Evolutionary conservation across 2,329 filamentous ascomycete species (phyloP).

Genomic region (Phoma sp.): DNA sequence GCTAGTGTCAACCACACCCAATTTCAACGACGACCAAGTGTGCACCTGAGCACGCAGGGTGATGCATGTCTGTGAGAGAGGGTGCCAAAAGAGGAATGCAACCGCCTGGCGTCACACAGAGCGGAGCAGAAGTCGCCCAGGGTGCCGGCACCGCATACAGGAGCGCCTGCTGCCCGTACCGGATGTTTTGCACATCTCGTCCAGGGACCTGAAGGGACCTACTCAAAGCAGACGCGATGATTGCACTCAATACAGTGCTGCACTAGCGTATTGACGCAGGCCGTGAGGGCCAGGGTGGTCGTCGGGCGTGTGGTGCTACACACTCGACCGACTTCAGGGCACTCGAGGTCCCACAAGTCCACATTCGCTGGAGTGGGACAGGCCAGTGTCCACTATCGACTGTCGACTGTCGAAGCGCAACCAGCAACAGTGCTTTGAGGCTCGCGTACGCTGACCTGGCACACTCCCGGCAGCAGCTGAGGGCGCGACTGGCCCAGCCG

Average conservation of each 20-base stretch:
- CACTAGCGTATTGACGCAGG: constrained; percentile 23
- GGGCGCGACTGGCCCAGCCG: constrained; percentile 2
- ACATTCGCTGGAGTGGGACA: constrained; percentile 5
- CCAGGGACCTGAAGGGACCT: neutral
- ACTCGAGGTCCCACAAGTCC: constrained; percentile 1
- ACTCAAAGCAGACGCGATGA: constrained; percentile 12
- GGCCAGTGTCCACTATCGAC: neutral
- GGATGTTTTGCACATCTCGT: constrained; percentile 18
- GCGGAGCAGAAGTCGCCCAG: constrained; percentile 21
- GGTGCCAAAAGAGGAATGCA: constrained; percentile 20
- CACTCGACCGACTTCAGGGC: constrained; percentile 6
- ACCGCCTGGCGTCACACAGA: constrained; percentile 25
- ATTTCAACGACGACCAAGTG: constrained; percentile 25
- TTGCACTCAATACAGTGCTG: constrained; percentile 22
- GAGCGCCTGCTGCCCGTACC: constrained; percentile 10
- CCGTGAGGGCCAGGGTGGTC: constrained; percentile 5
- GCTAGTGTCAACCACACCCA: constrained; percentile 28
- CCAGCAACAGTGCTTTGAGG: constrained; percentile 5
- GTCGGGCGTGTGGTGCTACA: constrained; percentile 4
- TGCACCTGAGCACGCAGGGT: constrained; percentile 11
- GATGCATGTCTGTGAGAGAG: constrained; percentile 17
- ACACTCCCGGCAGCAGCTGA: constrained; percentile 11
- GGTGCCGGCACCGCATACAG: constrained; percentile 35
- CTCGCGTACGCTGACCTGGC: neutral
- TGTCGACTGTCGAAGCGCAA: too few relatives aligned